Conservation (phyloP, 2,329 filamentous ascomycete genomes). For the Talaromyces pinophilus region DNA sequence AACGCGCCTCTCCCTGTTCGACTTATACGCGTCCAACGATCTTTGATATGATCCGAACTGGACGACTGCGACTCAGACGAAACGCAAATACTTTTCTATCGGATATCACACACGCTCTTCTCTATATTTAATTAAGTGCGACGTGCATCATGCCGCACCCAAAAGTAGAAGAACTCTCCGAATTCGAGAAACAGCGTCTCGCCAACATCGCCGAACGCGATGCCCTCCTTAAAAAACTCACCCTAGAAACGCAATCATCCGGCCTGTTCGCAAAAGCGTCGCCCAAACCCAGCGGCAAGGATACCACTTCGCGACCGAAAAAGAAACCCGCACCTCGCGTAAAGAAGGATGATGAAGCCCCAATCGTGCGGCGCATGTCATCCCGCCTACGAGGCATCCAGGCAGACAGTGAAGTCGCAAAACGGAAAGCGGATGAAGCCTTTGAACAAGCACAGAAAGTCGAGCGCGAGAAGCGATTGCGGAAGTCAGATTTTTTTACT, state of each 20-base stretch:
- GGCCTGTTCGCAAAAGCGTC: constrained; percentile 62
- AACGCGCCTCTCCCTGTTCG: constrained; percentile 25
- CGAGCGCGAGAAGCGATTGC: constrained; percentile 62
- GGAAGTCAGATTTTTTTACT: constrained; percentile 67
- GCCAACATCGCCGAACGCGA: constrained; percentile 88
- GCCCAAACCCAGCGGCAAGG: constrained; percentile 30
- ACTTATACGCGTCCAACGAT: constrained; percentile 23
- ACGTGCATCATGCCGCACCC: constrained; percentile 26
- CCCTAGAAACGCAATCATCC: constrained; percentile 65
- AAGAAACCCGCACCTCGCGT: constrained; percentile 27
- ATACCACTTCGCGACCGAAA: constrained; percentile 32
- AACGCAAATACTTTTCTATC: not conserved
- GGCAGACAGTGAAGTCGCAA: constrained; percentile 67
- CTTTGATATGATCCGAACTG: not conserved
- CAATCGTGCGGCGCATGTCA: constrained; percentile 60
- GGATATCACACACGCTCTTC: not conserved
- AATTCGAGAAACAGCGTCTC: constrained; percentile 80
- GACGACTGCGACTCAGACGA: not conserved
- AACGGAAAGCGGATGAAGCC: constrained; percentile 68
- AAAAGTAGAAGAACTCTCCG: constrained; percentile 63
- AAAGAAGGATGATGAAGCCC: constrained; percentile 56
- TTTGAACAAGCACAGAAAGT: constrained; percentile 58
- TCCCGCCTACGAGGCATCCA: constrained; percentile 63
- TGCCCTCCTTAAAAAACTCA: constrained; percentile 75
- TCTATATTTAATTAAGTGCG: not conserved